A percentile compares a stretch with the other conserved stretches of the same genome.
phyloP scores from a whole-genome alignment of 2,329 filamentous ascomycete genomes.

The Hymenotorrendiella dingleyae region DNA sequence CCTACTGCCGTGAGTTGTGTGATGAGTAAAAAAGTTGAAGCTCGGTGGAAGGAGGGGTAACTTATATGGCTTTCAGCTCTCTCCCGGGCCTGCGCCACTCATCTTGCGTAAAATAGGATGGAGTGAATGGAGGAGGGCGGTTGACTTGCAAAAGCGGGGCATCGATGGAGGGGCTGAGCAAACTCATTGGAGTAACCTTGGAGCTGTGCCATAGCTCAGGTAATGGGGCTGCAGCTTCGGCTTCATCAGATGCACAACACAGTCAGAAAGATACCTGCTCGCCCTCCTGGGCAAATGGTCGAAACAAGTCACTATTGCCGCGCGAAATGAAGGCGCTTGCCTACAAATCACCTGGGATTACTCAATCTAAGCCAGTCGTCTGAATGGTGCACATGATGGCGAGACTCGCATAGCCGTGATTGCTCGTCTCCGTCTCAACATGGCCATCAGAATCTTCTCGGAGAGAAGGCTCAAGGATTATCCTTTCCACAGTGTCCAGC shows the following conservation, averaged over 20 bases:
- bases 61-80: background rate
- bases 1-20: background rate
- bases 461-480: background rate
- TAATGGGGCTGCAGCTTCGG: background rate
- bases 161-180: background rate
- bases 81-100: background rate
- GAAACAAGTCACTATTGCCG: constrained; percentile 1
- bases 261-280: background rate
- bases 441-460: background rate
- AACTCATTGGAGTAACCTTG: background rate
- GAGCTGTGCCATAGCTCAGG: background rate
- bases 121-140: background rate
- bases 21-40: background rate
- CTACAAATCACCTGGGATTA: too few species aligned
- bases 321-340: background rate
- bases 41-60: constrained; percentile 3
- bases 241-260: background rate
- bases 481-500: background rate
- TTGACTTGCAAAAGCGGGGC: background rate
- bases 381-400: background rate
- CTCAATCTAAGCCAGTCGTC: too few species aligned
- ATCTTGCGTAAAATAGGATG: background rate
- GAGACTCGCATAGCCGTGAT: background rate
- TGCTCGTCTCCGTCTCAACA: background rate
- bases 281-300: background rate